Percentiles rank a stretch among this genome's conserved stretches.
Evolutionary conservation across 371 early-diverging fungal species (phyloP).

Genomic region (Haplosporangium sp.): DNA sequence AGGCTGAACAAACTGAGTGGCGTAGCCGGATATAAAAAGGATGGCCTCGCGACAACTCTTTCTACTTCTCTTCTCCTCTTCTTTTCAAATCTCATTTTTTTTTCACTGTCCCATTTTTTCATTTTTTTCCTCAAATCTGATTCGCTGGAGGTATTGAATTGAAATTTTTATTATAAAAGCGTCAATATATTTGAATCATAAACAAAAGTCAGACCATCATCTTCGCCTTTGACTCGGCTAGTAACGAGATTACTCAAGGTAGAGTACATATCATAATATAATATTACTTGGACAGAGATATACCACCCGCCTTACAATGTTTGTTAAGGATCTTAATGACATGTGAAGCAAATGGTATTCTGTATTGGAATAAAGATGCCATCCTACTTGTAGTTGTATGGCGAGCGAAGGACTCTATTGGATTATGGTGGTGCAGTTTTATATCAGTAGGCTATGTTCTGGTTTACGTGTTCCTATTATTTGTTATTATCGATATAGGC

Average conservation of each 20-base stretch:
- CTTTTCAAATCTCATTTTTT: background rate
- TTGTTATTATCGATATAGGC: background rate
- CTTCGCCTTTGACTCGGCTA: background rate
- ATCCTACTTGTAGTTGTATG: background rate
- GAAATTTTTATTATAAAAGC: background rate
- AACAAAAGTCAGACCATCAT: background rate
- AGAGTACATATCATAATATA: background rate
- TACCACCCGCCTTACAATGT: background rate
- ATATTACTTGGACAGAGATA: too few relatives aligned
- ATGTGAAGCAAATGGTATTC: too few relatives aligned
- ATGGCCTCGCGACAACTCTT: conserved; percentile 1
- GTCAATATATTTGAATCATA: background rate
- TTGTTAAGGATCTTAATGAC: background rate
- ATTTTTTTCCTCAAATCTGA: background rate
- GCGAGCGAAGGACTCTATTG: background rate
- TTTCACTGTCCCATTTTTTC: background rate
- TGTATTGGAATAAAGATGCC: background rate
- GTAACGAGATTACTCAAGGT: background rate
- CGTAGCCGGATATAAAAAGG: conserved; percentile 3
- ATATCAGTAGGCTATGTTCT: background rate
- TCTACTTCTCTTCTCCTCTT: background rate
- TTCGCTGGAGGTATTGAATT: background rate
- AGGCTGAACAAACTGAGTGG: background rate
- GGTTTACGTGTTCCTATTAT: background rate
- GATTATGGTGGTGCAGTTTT: background rate